Percentiles rank a stretch among this genome's conserved stretches.
These are phyloP conservation scores for Teunomyces pallodes DNA, from an alignment of 805 yeast species.

Conservation along the genomic window DNA sequence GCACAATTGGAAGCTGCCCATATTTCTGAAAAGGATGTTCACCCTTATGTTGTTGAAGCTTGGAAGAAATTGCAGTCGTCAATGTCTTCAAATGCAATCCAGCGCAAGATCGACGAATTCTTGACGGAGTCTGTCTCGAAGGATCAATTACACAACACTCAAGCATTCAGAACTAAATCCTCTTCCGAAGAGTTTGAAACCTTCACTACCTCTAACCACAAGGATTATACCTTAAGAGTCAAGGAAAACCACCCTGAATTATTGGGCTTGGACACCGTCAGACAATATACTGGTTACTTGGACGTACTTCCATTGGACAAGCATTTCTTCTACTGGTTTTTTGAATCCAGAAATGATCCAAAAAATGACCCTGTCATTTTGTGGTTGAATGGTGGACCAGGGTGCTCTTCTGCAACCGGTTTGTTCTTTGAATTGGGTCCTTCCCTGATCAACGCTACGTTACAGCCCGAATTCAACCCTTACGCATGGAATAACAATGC, in stretches of 20 bases:
- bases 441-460: slow-evolving; percentile 19
- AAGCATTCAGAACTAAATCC: slow-evolving; percentile 5
- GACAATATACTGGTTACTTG: slow-evolving; percentile 40
- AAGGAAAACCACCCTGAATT: slow-evolving; percentile 33
- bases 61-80: slow-evolving; percentile 16
- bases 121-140: slow-evolving; percentile 6
- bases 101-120: slow-evolving; percentile 8
- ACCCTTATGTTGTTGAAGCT: slow-evolving; percentile 4
- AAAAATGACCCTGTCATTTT: slow-evolving; percentile 30
- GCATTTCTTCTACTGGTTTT: slow-evolving; percentile 33
- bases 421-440: slow-evolving; percentile 33
- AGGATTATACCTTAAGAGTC: slow-evolving; percentile 27
- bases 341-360: slow-evolving; percentile 34
- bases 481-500: slow-evolving; percentile 31
- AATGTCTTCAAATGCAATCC: slow-evolving; percentile 8
- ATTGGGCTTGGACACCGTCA: slow-evolving; percentile 35
- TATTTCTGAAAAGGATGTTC: background rate
- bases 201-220: slow-evolving; percentile 14
- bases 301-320: slow-evolving; percentile 31
- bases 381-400: slow-evolving; percentile 36
- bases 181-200: slow-evolving; percentile 8
- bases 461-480: slow-evolving; percentile 26
- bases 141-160: slow-evolving; percentile 9
- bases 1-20: background rate
- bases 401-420: slow-evolving; percentile 29